phyloP scores from a whole-genome alignment of 179 eudicot species.

The Silene coronaria region DNA sequence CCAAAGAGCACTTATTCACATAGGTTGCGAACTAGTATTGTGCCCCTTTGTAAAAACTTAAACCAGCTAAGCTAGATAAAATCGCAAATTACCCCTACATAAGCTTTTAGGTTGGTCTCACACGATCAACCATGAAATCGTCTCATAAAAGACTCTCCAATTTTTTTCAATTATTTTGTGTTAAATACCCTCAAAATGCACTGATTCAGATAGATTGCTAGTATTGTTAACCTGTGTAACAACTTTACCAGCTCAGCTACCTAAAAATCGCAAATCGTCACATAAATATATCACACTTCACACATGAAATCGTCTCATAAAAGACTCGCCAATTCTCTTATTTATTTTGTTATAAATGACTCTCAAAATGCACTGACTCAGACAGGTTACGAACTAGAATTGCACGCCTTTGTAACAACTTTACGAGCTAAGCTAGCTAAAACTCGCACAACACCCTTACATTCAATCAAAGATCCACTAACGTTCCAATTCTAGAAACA shows the following conservation, averaged over 20 bases:
- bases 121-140: too few relatives aligned
- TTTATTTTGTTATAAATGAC: too few relatives aligned
- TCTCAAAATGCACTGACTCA: neutral
- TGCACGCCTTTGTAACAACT: neutral
- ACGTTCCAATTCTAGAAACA: neutral
- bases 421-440: neutral
- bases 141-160: too few relatives aligned
- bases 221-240: neutral
- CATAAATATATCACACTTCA: too few relatives aligned
- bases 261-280: neutral
- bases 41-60: neutral
- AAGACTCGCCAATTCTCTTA: too few relatives aligned
- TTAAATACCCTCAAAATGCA: neutral
- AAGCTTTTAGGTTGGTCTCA: too few relatives aligned
- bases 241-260: neutral
- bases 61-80: neutral
- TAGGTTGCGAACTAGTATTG: neutral
- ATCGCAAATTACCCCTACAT: neutral
- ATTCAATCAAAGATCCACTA: neutral
- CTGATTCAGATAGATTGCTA: neutral
- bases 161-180: too few relatives aligned
- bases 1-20: neutral
- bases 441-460: neutral
- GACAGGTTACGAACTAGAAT: neutral
- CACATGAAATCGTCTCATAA: too few relatives aligned